Percentiles rank a stretch among this genome's conserved stretches.
Conservation (phyloP, 495 filamentous ascomycete genomes). For the Aspergillus avenaceus region DNA sequence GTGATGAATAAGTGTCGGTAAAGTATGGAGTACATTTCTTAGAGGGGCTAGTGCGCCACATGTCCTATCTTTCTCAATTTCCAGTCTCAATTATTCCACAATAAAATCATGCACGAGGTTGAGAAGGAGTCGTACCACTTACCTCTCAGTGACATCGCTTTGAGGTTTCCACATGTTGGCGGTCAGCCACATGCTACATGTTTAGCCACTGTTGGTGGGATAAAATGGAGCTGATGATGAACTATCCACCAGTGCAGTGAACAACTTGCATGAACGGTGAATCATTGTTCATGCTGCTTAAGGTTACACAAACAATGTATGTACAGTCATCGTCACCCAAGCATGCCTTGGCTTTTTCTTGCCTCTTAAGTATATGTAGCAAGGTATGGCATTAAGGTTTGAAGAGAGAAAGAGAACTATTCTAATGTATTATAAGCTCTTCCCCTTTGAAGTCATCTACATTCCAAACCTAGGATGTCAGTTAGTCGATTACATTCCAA, state of each 20-base stretch:
- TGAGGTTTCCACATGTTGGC: slow-evolving; percentile 11
- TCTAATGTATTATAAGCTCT: neutral
- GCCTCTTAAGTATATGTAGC: neutral
- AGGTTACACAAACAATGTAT: neutral
- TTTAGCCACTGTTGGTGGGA: slow-evolving; percentile 11
- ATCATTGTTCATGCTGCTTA: neutral
- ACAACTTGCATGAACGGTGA: slow-evolving; percentile 15
- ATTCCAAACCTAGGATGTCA: neutral
- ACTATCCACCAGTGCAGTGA: slow-evolving; percentile 7
- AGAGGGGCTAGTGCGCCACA: neutral
- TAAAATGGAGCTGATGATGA: slow-evolving; percentile 2
- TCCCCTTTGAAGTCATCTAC: neutral
- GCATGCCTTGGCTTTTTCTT: neutral
- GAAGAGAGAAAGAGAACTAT: neutral
- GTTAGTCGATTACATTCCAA: neutral
- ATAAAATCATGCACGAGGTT: neutral
- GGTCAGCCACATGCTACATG: slow-evolving; percentile 13
- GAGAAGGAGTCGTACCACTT: neutral
- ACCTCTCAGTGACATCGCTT: neutral
- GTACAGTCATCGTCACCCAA: neutral
- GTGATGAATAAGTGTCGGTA: neutral
- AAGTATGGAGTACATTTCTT: neutral
- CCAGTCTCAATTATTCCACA: neutral
- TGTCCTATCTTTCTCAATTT: neutral
- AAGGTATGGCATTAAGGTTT: neutral